phyloP scores from a whole-genome alignment of 495 filamentous ascomycete species.

The Hyaloscypha hepaticicola region DNA sequence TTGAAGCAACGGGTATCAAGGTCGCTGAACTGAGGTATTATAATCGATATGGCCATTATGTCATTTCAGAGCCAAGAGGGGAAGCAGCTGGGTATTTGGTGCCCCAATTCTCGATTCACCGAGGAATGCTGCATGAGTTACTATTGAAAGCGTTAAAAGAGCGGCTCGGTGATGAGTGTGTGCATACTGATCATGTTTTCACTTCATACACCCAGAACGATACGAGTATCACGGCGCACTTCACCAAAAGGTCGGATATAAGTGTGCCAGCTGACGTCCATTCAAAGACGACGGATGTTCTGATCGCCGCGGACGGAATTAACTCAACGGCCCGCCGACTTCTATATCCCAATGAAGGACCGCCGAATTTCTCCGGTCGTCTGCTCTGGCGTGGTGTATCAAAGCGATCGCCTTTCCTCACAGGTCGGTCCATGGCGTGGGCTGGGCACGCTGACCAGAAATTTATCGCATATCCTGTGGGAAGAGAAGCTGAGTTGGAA shows the following conservation, averaged over 20 bases:
- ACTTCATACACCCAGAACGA: slow-evolving; percentile 10
- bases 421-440: slow-evolving; percentile 35
- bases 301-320: slow-evolving; percentile 18
- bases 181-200: slow-evolving; percentile 15
- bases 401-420: slow-evolving; percentile 11
- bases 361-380: slow-evolving; percentile 15
- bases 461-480: slow-evolving; percentile 38
- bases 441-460: slow-evolving; percentile 38
- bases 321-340: slow-evolving; percentile 13
- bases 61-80: slow-evolving; percentile 17
- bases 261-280: background rate
- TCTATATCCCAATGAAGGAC: slow-evolving; percentile 19
- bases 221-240: slow-evolving; percentile 15
- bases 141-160: slow-evolving; percentile 12
- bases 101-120: slow-evolving; percentile 14
- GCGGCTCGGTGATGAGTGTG: slow-evolving; percentile 12
- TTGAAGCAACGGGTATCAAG: slow-evolving; percentile 19
- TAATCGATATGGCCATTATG: slow-evolving; percentile 16
- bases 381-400: slow-evolving; percentile 15
- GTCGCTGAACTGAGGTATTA: slow-evolving; percentile 15
- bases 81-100: slow-evolving; percentile 17
- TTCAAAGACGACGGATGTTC: slow-evolving; percentile 4
- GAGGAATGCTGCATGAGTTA: slow-evolving; percentile 19
- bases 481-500: slow-evolving; percentile 26
- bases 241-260: slow-evolving; percentile 10